Evolutionary conservation across 2,329 filamentous ascomycete species (phyloP).

Genomic region (Trichoderma semiorbis): DNA sequence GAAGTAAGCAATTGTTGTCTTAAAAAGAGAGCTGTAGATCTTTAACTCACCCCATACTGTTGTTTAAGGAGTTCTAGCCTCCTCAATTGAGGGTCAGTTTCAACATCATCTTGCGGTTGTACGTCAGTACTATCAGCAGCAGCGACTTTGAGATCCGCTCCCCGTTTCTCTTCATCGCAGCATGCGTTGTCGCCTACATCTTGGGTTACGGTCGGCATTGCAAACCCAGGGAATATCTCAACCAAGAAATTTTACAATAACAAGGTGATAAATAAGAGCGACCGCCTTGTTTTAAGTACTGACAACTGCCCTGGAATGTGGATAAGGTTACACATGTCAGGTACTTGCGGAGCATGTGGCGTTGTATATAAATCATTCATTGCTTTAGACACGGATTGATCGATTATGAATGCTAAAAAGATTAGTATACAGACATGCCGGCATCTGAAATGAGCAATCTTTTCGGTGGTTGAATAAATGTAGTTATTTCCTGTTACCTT

Average conservation of each 20-base stretch:
- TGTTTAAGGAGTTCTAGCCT: neutral
- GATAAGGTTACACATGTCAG: neutral
- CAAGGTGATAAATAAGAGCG: neutral
- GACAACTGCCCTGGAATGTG: neutral
- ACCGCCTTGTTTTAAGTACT: neutral
- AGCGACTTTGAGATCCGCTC: neutral
- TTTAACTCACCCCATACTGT: neutral
- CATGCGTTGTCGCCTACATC: neutral
- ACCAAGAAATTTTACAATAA: neutral
- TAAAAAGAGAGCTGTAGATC: fast-evolving
- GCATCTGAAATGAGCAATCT: neutral
- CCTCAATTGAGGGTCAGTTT: neutral
- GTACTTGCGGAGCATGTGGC: neutral
- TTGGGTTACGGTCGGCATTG: neutral
- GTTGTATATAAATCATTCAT: neutral
- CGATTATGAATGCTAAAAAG: neutral
- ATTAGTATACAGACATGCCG: neutral
- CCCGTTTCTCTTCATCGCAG: neutral
- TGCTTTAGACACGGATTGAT: neutral
- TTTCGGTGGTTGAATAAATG: neutral
- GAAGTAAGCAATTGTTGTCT: neutral
- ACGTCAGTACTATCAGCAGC: neutral
- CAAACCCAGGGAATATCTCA: neutral
- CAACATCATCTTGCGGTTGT: neutral
- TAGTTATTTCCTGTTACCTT: neutral